Percentiles rank a stretch among this genome's conserved stretches.
Conservation (phyloP, 495 filamentous ascomycete genomes). For the Aspergillus incahuasiensis region DNA sequence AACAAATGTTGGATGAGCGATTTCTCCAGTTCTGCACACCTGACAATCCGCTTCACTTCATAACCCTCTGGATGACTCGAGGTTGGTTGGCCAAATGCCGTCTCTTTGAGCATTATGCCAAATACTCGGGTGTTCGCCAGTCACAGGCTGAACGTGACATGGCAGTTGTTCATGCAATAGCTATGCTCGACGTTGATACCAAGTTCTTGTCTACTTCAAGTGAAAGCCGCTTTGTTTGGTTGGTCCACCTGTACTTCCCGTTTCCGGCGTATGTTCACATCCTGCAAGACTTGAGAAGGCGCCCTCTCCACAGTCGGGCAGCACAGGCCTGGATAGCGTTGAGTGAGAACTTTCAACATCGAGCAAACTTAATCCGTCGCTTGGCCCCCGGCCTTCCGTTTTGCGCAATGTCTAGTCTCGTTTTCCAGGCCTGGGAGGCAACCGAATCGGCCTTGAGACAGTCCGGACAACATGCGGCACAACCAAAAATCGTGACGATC, state of each 20-base stretch:
- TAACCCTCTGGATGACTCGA: conserved; percentile 50
- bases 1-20: conserved; percentile 41
- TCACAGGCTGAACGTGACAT: conserved; percentile 34
- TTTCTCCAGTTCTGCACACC: conserved; percentile 45
- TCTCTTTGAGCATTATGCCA: conserved; percentile 44
- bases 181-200: conserved; percentile 45
- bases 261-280: conserved; percentile 49
- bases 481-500: conserved; percentile 38
- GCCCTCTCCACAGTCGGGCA: conserved; percentile 29
- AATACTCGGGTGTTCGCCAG: conserved; percentile 14
- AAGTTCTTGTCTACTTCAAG: conserved; percentile 46
- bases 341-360: conserved; percentile 47
- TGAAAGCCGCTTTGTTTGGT: conserved; percentile 41
- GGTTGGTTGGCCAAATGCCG: conserved; percentile 39
- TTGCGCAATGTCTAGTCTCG: conserved; percentile 34
- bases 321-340: conserved; percentile 43
- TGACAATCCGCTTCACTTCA: conserved; percentile 49
- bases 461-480: conserved; percentile 15
- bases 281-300: conserved; percentile 39
- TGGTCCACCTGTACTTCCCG: conserved; percentile 44
- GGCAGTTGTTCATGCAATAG: conserved; percentile 35
- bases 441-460: conserved; percentile 19
- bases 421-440: conserved; percentile 47
- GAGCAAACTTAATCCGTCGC: conserved; percentile 17
- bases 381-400: conserved; percentile 32